These are phyloP conservation scores for Tolypocladium tropicale DNA, from an alignment of 2,329 filamentous ascomycete genomes.

Conservation along the genomic window DNA sequence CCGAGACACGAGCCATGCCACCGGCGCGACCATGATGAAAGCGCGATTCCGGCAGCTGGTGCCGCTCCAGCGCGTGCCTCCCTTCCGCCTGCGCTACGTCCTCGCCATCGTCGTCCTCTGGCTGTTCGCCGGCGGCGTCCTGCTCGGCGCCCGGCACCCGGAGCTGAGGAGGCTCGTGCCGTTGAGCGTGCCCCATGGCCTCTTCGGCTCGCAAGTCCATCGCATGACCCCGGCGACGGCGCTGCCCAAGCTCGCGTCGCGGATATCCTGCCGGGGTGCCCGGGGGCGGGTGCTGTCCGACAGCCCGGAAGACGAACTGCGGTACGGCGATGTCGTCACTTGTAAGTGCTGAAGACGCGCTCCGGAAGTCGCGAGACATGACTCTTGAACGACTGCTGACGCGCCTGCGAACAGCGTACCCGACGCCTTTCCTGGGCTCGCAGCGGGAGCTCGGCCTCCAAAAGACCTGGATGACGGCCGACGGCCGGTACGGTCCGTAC, in stretches of 20 bases:
- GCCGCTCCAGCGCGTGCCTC: background rate
- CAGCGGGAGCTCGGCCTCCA: constrained; percentile 17
- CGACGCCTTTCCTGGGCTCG: constrained; percentile 19
- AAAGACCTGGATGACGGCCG: constrained; percentile 19
- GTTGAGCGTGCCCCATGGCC: background rate
- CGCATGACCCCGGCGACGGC: background rate
- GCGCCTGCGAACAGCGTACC: constrained; percentile 12
- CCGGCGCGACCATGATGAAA: constrained; percentile 1
- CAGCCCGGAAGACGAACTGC: constrained; percentile 3
- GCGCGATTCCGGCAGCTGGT: background rate
- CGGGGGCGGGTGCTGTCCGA: constrained; percentile 22
- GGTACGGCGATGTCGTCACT: background rate
- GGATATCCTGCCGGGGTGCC: constrained; percentile 22
- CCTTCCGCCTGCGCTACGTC: constrained; percentile 1
- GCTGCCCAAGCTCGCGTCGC: background rate
- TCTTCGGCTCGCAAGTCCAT: background rate
- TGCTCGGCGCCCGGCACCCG: background rate
- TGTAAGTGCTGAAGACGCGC: background rate
- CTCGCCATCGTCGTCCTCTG: background rate
- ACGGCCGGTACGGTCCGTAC: constrained; percentile 16
- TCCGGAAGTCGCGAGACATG: too few species aligned
- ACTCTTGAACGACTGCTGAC: background rate
- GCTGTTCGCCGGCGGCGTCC: background rate
- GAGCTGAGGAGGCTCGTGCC: background rate
- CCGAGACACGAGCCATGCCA: background rate